Conservation (phyloP, 306 rosid genomes). For the Rosa persica region DNA sequence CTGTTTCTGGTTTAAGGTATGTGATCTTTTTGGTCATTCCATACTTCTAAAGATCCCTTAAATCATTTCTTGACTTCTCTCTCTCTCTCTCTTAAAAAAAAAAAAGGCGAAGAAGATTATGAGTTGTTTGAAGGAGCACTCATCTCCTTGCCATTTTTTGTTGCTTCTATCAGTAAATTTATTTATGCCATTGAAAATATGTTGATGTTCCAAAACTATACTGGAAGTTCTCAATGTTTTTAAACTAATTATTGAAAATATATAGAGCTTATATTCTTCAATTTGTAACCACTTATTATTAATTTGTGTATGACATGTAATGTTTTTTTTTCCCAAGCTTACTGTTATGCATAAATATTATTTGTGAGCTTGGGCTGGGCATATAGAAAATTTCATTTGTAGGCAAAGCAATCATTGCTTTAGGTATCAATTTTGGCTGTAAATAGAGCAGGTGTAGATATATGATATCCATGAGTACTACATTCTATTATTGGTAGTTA, state of each 20-base stretch:
- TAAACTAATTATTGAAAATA: not conserved
- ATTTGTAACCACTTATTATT: not conserved
- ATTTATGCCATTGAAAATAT: not conserved
- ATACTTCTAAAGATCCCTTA: constrained; percentile 9
- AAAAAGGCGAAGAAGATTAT: not conserved
- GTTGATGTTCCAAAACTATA: not conserved
- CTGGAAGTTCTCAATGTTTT: too few relatives aligned
- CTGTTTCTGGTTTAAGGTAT: constrained; percentile 96
- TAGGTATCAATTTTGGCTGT: not conserved
- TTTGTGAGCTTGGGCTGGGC: constrained; percentile 6
- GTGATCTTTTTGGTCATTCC: constrained; percentile 18
- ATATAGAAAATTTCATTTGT: not conserved
- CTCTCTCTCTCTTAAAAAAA: too few relatives aligned
- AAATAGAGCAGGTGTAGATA: not conserved
- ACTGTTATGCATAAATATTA: not conserved
- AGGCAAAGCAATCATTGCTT: not conserved
- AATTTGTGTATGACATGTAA: not conserved
- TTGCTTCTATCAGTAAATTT: not conserved
- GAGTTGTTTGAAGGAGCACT: not conserved
- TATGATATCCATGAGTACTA: not conserved
- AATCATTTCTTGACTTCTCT: not conserved
- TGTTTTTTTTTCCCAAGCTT: not conserved
- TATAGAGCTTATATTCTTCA: not conserved
- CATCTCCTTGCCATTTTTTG: not conserved
- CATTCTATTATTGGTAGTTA: not conserved